These are phyloP conservation scores for Eucalyptus caleyi DNA, from an alignment of 345 rosid genomes.

Conservation along the genomic window DNA sequence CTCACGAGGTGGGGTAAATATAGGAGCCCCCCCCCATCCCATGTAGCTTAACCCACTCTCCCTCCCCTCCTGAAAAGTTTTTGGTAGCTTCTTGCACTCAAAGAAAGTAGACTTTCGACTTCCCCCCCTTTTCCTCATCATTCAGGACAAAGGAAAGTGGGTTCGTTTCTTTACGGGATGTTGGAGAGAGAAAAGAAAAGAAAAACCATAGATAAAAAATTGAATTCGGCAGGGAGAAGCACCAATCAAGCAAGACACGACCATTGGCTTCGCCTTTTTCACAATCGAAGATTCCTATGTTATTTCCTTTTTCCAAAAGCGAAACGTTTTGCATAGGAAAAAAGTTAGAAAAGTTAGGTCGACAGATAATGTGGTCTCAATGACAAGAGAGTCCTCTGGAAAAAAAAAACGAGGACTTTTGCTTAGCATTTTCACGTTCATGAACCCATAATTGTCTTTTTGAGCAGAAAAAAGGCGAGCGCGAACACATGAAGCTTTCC, in stretches of 20 bases:
- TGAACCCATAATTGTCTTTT: background rate
- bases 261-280: slow-evolving; percentile 6
- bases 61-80: slow-evolving; percentile 1
- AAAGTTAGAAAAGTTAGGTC: background rate
- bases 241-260: slow-evolving; percentile 31
- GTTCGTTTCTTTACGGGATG: slow-evolving; percentile 9
- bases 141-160: slow-evolving; percentile 22
- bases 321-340: background rate
- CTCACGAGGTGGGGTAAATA: slow-evolving; percentile 19
- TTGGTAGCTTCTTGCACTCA: slow-evolving; percentile 67
- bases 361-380: background rate
- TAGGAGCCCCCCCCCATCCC: background rate
- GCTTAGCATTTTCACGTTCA: background rate
- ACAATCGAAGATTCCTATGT: slow-evolving; percentile 7
- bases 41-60: background rate
- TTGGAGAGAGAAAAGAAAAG: background rate
- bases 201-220: background rate
- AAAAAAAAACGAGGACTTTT: background rate
- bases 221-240: slow-evolving; percentile 13
- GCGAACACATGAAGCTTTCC: background rate
- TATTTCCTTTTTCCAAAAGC: background rate
- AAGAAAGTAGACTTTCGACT: slow-evolving; percentile 41
- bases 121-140: background rate
- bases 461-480: background rate
- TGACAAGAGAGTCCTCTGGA: background rate